Evolutionary conservation across 441 rosid species (phyloP).

Genomic region (Cnidoscolus chayamansa): DNA sequence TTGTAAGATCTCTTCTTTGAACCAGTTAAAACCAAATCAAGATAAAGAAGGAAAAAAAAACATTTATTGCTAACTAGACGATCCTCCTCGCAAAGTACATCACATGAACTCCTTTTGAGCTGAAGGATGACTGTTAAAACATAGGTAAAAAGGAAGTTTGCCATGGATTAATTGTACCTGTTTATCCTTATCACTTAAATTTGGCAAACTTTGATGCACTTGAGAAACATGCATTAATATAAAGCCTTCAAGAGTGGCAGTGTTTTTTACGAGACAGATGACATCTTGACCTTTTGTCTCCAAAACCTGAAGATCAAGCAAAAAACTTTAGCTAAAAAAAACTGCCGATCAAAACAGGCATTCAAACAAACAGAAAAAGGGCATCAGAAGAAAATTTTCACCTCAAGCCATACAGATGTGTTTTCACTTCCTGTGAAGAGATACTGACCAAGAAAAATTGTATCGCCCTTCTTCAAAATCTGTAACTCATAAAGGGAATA

Average conservation of each 20-base stretch:
- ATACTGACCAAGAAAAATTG: slow-evolving; percentile 15
- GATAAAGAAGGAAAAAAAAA: too few species aligned
- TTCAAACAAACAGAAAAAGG: neutral
- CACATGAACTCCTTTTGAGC: neutral
- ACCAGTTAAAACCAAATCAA: too few species aligned
- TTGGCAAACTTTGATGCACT: slow-evolving; percentile 4
- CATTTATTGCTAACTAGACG: too few species aligned
- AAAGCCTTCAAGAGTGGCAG: slow-evolving; percentile 17
- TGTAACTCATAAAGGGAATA: slow-evolving; percentile 4
- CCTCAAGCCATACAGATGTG: slow-evolving; percentile 21
- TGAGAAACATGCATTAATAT: slow-evolving; percentile 12
- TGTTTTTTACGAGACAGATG: slow-evolving; percentile 11
- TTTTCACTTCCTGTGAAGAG: slow-evolving; percentile 21
- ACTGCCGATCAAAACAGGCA: neutral
- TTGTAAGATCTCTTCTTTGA: too few species aligned
- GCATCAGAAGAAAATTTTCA: neutral
- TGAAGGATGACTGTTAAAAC: neutral
- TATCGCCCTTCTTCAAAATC: slow-evolving; percentile 13
- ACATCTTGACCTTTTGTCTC: slow-evolving; percentile 15
- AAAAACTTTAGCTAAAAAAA: neutral
- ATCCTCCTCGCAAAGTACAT: neutral
- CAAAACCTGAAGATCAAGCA: neutral
- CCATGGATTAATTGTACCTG: neutral
- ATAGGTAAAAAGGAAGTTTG: neutral
- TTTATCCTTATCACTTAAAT: slow-evolving; percentile 12